These are phyloP conservation scores for Penicillium canescens DNA, from an alignment of 495 filamentous ascomycete species.

Conservation along the genomic window DNA sequence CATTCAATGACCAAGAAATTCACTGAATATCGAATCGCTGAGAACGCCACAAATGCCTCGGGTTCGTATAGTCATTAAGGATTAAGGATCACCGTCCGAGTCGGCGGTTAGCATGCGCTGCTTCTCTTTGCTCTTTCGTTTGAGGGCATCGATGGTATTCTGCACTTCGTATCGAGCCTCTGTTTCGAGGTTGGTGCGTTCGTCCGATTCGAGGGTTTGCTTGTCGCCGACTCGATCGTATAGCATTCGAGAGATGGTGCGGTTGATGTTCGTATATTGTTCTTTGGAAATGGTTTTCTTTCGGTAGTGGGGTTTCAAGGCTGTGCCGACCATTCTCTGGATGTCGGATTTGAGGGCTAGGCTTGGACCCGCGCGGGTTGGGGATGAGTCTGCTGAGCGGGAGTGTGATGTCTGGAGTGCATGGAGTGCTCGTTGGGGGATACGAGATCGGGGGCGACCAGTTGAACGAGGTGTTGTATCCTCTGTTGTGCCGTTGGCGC, in stretches of 20 bases:
- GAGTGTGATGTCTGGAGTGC: constrained; percentile 60
- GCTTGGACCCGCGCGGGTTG: constrained; percentile 57
- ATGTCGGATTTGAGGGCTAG: constrained; percentile 77
- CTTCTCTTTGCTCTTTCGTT: constrained; percentile 21
- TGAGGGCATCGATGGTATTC: constrained; percentile 52
- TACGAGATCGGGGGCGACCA: constrained; percentile 24
- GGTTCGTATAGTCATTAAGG: constrained; percentile 24
- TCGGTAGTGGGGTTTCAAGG: constrained; percentile 74
- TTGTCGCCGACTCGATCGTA: constrained; percentile 75
- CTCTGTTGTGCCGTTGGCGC: constrained; percentile 16
- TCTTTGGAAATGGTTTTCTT: constrained; percentile 69
- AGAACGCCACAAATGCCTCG: constrained; percentile 26
- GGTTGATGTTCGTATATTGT: constrained; percentile 86
- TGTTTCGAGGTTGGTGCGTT: constrained; percentile 63
- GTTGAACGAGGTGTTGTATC: constrained; percentile 15
- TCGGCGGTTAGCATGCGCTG: constrained; percentile 23
- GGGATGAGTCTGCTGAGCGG: constrained; percentile 56
- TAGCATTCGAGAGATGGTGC: constrained; percentile 76
- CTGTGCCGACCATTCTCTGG: constrained; percentile 74
- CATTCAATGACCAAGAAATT: background rate
- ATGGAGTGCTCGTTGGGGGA: constrained; percentile 36
- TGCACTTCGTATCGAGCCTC: constrained; percentile 74
- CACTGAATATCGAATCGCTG: constrained; percentile 1
- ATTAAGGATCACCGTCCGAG: constrained; percentile 24
- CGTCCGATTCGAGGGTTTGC: constrained; percentile 55